These are phyloP conservation scores for Suillus plorans DNA, from an alignment of 768 basidiomycete genomes.

Conservation along the genomic window DNA sequence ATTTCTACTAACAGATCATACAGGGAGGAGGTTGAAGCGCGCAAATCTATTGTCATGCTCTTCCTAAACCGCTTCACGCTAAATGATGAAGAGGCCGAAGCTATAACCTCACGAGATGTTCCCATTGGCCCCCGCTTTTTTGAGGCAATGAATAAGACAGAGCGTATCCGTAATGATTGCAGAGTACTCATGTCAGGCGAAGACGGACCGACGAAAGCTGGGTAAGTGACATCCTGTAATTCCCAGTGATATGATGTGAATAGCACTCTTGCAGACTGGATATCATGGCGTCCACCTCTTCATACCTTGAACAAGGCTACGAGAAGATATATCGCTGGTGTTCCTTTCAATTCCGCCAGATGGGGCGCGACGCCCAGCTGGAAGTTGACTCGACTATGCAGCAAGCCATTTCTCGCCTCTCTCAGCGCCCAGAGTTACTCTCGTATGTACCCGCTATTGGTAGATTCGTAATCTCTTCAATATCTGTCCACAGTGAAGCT, in stretches of 20 bases:
- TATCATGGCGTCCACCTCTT: slow-evolving; percentile 81
- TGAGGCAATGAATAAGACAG: slow-evolving; percentile 82
- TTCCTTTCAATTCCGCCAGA: slow-evolving; percentile 79
- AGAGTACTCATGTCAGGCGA: slow-evolving; percentile 84
- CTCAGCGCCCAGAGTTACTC: slow-evolving; percentile 75
- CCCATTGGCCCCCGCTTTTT: slow-evolving; percentile 77
- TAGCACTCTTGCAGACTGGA: slow-evolving; percentile 59
- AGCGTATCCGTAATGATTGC: slow-evolving; percentile 81
- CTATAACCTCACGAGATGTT: slow-evolving; percentile 76
- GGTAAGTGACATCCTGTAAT: slow-evolving; percentile 42
- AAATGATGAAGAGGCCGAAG: slow-evolving; percentile 64
- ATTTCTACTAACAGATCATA: not conserved
- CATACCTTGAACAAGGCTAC: slow-evolving; percentile 85
- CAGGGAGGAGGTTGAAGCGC: slow-evolving; percentile 70
- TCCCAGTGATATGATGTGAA: not conserved
- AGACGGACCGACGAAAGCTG: slow-evolving; percentile 73
- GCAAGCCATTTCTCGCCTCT: slow-evolving; percentile 73
- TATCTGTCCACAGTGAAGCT: slow-evolving; percentile 56
- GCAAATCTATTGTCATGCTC: slow-evolving; percentile 68
- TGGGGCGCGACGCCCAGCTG: slow-evolving; percentile 70
- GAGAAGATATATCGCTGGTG: slow-evolving; percentile 88
- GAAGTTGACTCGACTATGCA: slow-evolving; percentile 66
- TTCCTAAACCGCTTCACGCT: slow-evolving; percentile 90
- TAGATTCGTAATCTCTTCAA: not conserved
- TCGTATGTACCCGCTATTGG: slow-evolving; percentile 20